Evolutionary conservation across 495 filamentous ascomycete species (phyloP).

Genomic region (Tuber indicum): DNA sequence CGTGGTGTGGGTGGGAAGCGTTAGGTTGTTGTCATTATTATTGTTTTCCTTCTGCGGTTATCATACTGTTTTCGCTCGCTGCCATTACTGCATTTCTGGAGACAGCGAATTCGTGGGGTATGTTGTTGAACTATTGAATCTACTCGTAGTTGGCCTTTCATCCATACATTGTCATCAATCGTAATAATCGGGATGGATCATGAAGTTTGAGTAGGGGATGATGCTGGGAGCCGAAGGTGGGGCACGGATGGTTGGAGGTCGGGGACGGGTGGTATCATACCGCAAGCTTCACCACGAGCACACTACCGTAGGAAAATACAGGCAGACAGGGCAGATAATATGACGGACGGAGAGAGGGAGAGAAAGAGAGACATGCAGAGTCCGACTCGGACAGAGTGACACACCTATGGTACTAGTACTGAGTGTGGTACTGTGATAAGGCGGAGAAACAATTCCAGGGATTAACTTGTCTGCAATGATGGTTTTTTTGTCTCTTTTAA

Average conservation of each 20-base stretch:
- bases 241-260: neutral
- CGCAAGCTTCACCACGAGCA: neutral
- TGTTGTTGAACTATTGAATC: neutral
- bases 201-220: neutral
- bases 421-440: neutral
- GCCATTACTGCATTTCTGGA: neutral
- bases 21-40: neutral
- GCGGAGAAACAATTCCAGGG: neutral
- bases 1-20: neutral
- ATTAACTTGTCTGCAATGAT: neutral
- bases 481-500: neutral
- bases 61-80: too few relatives aligned
- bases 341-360: neutral
- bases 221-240: neutral
- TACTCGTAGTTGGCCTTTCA: neutral
- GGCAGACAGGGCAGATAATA: neutral
- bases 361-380: neutral
- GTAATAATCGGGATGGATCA: neutral
- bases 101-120: neutral
- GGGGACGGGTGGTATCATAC: neutral
- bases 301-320: neutral
- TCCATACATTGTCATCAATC: neutral
- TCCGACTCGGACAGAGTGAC: neutral
- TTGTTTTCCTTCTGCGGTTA: neutral
- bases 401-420: neutral